A percentile compares a stretch with the other conserved stretches of the same genome.
These are phyloP conservation scores for Lagenidium giganteum DNA, from an alignment of 352 stramenopile species.

Conservation along the genomic window DNA sequence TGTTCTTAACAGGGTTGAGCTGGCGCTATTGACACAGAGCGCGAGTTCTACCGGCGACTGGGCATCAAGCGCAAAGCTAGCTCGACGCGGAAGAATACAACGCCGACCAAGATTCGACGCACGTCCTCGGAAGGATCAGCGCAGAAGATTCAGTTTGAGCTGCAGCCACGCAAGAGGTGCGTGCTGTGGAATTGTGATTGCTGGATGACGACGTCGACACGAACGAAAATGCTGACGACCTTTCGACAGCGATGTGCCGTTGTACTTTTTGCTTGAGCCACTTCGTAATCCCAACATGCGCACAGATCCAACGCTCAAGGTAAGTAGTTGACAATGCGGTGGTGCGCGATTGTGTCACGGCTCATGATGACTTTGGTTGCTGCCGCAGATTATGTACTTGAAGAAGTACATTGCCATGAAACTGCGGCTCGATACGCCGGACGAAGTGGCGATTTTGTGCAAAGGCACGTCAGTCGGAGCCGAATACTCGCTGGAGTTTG, in stretches of 20 bases:
- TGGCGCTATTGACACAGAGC: no score
- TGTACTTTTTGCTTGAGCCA: not conserved
- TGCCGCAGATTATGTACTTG: constrained; percentile 55
- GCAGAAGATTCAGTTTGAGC: constrained; percentile 37
- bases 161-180: no score
- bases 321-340: no score
- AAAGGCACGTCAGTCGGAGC: constrained; percentile 30
- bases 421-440: constrained; percentile 22
- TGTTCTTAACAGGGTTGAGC: no score
- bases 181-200: no score
- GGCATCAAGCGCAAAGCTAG: constrained; percentile 54
- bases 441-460: constrained; percentile 62
- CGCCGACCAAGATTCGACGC: constrained; percentile 12
- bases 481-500: constrained; percentile 66
- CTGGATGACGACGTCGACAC: not conserved
- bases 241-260: not conserved
- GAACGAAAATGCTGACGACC: not conserved
- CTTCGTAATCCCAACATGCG: constrained; percentile 2
- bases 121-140: constrained; percentile 22
- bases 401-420: constrained; percentile 61
- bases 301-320: constrained; percentile 1
- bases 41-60: constrained; percentile 35
- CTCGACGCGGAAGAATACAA: constrained; percentile 7
- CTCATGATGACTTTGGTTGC: no score
- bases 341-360: no score